phyloP scores from a whole-genome alignment of 495 filamentous ascomycete genomes.

The Lindgomyces ingoldianus region DNA sequence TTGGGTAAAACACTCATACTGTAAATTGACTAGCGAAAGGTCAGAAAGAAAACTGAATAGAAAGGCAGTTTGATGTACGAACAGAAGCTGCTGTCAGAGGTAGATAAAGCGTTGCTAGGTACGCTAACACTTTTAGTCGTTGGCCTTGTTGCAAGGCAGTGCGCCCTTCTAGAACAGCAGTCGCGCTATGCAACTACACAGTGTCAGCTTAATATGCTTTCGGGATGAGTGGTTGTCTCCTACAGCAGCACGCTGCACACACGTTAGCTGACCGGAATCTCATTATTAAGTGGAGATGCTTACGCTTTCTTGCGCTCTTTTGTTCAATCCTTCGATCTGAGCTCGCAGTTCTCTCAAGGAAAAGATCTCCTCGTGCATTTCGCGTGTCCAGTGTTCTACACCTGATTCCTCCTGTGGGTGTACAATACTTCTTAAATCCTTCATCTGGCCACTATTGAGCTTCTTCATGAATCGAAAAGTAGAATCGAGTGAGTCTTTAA shows the following conservation, averaged over 20 bases:
- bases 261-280: neutral
- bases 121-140: neutral
- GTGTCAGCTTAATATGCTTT: neutral
- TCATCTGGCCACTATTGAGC: neutral
- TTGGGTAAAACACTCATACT: conserved; percentile 3
- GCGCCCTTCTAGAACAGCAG: conserved; percentile 4
- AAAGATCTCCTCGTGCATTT: neutral
- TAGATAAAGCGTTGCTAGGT: conserved; percentile 10
- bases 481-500: neutral
- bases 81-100: conserved; percentile 8
- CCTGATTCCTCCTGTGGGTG: neutral
- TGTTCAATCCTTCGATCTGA: neutral
- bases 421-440: neutral
- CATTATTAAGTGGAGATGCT: neutral
- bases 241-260: neutral
- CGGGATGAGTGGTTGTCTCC: neutral
- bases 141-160: conserved; percentile 4
- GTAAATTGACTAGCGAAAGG: neutral
- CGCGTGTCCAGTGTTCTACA: neutral
- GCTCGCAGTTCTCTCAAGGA: neutral
- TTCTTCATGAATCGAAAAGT: neutral
- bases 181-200: conserved; percentile 1
- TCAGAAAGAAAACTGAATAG: neutral
- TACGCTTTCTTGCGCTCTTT: neutral
- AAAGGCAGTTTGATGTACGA: neutral